Percentiles rank a stretch among this genome's conserved stretches.
phyloP scores from a whole-genome alignment of 768 basidiomycete species.

The Hygrocybe punicea region DNA sequence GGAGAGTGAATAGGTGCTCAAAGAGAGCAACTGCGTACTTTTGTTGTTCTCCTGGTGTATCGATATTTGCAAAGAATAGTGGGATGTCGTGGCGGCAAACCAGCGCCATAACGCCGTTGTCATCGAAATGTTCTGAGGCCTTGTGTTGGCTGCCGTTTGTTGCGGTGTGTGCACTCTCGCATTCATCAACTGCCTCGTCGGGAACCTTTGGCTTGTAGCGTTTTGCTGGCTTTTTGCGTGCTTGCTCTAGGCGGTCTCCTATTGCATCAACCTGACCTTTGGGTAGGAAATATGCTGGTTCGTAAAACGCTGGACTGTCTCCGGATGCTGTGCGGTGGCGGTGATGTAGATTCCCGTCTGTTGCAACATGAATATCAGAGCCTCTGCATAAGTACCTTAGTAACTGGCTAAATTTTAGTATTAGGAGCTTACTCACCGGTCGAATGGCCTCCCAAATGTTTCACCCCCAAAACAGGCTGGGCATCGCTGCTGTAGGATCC shows the following conservation, averaged over 20 bases:
- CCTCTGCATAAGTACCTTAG: neutral
- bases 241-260: constrained; percentile 23
- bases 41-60: constrained; percentile 38
- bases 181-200: constrained; percentile 34
- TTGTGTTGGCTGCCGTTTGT: constrained; percentile 31
- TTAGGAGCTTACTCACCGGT: neutral
- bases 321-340: constrained; percentile 29
- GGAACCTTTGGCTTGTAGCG: constrained; percentile 19
- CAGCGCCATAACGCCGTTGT: constrained; percentile 28
- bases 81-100: constrained; percentile 39
- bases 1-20: constrained; percentile 22
- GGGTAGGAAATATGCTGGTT: constrained; percentile 31
- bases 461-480: constrained; percentile 6
- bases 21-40: constrained; percentile 38
- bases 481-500: neutral
- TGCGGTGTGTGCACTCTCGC: constrained; percentile 26
- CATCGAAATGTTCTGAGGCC: constrained; percentile 12
- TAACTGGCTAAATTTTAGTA: neutral
- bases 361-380: constrained; percentile 1
- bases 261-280: constrained; percentile 33
- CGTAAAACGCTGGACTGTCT: constrained; percentile 32
- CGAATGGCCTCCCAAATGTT: neutral
- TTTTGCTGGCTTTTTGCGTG: constrained; percentile 16
- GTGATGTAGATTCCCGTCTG: constrained; percentile 38
- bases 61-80: constrained; percentile 40